Conservation (phyloP, 2,329 filamentous ascomycete species). For the Beauveria rudraprayagi region DNA sequence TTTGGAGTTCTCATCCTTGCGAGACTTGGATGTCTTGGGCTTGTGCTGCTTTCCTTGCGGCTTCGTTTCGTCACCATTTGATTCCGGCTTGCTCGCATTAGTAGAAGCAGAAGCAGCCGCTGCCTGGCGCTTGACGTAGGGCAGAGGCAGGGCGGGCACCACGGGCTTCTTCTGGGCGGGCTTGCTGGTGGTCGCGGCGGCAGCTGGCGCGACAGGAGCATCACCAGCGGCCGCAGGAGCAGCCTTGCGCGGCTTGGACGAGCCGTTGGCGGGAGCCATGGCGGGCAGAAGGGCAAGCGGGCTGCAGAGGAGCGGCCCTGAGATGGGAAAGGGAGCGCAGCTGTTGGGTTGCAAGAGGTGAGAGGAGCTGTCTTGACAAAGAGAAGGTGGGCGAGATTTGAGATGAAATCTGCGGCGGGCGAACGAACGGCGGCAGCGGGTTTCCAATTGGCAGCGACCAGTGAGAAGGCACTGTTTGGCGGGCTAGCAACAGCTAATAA, state of each 20-base stretch:
- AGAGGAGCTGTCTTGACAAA: background rate
- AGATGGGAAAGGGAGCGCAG: slow-evolving; percentile 3
- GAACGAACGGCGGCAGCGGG: background rate
- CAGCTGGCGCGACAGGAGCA: slow-evolving; percentile 5
- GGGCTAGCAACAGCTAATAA: background rate
- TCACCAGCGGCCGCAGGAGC: slow-evolving; percentile 13
- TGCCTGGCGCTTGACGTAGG: slow-evolving; percentile 30
- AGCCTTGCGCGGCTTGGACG: slow-evolving; percentile 25
- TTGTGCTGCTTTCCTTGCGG: slow-evolving; percentile 1
- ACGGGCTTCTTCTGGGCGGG: slow-evolving; percentile 23
- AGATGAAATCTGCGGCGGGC: slow-evolving; percentile 8
- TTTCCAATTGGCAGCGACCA: background rate
- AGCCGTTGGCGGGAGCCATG: slow-evolving; percentile 20
- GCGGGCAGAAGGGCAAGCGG: slow-evolving; percentile 9
- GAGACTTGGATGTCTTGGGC: background rate
- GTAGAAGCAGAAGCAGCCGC: slow-evolving; percentile 18
- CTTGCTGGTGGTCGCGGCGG: slow-evolving; percentile 13
- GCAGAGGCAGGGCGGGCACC: slow-evolving; percentile 31
- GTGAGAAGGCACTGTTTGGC: background rate
- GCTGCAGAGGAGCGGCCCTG: slow-evolving; percentile 9
- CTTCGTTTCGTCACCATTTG: background rate
- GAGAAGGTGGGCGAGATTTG: background rate
- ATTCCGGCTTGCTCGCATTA: slow-evolving; percentile 14
- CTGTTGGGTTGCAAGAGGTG: background rate
- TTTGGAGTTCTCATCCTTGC: slow-evolving; percentile 7